Evolutionary conservation across 2,329 filamentous ascomycete species (phyloP).

Genomic region (Arachnomyces sp.): DNA sequence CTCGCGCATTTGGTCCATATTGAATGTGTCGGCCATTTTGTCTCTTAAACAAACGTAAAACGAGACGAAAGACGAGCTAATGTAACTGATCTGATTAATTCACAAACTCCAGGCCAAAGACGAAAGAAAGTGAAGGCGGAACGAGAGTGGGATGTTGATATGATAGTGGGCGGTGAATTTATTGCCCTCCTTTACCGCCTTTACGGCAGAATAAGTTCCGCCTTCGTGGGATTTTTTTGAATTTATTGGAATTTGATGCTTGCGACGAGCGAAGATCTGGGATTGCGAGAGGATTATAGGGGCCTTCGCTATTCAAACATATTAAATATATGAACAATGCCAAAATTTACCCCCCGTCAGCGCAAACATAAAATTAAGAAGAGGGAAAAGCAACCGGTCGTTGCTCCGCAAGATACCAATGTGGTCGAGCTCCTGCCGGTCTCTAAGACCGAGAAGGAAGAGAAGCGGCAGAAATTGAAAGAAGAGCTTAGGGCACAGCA

Average conservation of each 20-base stretch:
- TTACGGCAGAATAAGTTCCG: slow-evolving; percentile 11
- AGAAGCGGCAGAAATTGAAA: slow-evolving; percentile 44
- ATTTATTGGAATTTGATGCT: not conserved
- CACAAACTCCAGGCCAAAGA: not conserved
- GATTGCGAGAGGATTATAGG: not conserved
- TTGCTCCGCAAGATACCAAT: slow-evolving; percentile 33
- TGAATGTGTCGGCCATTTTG: too few species aligned
- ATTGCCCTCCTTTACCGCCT: slow-evolving; percentile 11
- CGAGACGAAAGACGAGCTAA: too few species aligned
- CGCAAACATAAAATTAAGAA: slow-evolving; percentile 49
- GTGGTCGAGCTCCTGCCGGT: slow-evolving; percentile 34
- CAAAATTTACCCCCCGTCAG: slow-evolving; percentile 48
- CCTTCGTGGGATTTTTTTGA: not conserved
- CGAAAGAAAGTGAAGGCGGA: not conserved
- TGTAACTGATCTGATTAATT: too few species aligned
- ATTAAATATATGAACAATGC: slow-evolving; percentile 24
- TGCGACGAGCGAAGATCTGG: not conserved
- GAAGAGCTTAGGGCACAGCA: slow-evolving; percentile 49
- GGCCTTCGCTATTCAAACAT: not conserved
- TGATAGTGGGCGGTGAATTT: not conserved
- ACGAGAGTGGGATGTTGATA: not conserved
- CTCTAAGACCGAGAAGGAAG: slow-evolving; percentile 48
- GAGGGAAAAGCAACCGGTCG: slow-evolving; percentile 17
- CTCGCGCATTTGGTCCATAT: slow-evolving; percentile 1
- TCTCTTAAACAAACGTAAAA: too few species aligned